Evolutionary conservation across 139 green algal species (phyloP).

Genomic region (Chlorella sp.): DNA sequence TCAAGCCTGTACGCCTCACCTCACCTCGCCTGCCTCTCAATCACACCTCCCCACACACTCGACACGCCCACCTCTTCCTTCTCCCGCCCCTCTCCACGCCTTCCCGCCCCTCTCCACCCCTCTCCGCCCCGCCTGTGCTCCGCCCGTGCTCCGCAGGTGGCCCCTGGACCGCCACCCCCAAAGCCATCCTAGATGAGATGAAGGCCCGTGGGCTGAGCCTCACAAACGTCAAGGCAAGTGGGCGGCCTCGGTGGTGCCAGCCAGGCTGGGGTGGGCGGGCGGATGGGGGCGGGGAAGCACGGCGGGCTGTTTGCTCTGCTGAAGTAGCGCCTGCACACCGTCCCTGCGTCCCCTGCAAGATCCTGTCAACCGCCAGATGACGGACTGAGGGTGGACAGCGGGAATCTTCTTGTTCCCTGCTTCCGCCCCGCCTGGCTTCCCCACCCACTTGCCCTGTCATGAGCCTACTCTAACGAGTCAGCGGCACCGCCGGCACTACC

Average conservation of each 20-base stretch:
- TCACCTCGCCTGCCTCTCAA: neutral
- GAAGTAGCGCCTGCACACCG: no score
- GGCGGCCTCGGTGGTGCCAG: neutral
- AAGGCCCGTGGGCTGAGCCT: neutral
- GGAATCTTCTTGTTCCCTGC: no score
- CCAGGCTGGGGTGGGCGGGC: neutral
- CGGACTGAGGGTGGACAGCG: no score
- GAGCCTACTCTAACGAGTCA: no score
- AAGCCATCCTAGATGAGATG: constrained; percentile 23
- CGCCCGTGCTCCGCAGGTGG: neutral
- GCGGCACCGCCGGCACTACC: no score
- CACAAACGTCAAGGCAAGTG: neutral
- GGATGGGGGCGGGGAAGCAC: neutral
- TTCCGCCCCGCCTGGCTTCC: no score
- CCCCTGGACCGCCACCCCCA: constrained; percentile 16
- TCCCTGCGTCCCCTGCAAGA: no score
- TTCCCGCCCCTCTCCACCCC: neutral
- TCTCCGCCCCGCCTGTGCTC: no score
- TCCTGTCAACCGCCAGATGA: no score
- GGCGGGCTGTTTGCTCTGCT: neutral
- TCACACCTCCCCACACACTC: neutral
- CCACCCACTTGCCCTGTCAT: no score
- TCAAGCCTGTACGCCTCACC: neutral
- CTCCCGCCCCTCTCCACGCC: neutral
- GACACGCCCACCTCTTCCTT: neutral